Base-by-base conservation (phyloP, 345 rosid species). In the Linum tenue region DNA sequence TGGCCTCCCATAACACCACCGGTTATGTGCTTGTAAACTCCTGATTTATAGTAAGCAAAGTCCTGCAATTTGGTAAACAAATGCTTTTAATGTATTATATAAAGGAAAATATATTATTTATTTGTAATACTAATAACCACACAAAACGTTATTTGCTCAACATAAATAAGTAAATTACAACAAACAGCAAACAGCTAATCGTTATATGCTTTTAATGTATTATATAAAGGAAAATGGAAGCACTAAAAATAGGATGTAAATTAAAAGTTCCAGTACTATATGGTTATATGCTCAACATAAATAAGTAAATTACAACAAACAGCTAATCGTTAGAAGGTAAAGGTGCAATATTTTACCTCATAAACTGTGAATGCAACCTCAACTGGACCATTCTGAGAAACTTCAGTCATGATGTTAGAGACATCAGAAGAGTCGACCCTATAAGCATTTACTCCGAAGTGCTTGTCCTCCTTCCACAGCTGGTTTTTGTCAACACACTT, bases 31-130 rank as follows among this genome's bases (percentile, higher is more conserved):
- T 83, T 88, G 80, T 94, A 90, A 31, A 90, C 92, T 73, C 97
- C 99, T n/a, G 91, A 83, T 74, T 86, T 85, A 68, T 94, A 94
- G 70, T 94, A 95, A 65, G 97, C 99, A 53, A 94, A 94, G 62
- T 94, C 99, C 97, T 94, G 76, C 17, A 36, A 69, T 39, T 51
- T 17, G 59, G 39, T 37, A 64, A 67, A 60, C 4, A 42, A 50
- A 44, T 41, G 22, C 55, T 50, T 43, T 43, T 5, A 40, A 74
- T 60, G 59, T 64, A 64, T 44, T 59, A 57, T 62, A 42, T 3
- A 35, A 64, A 70, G 37, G 3, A 9, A 17, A 5, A 39, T 16
- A 39, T 16, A 38, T 38, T 10, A 37, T 59, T 51, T 7, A 56
- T 7, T 7, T n/a, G 17, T 15, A 39, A 40, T n/a, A 11, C 41